Conservation (phyloP, 2,329 filamentous ascomycete species). For the Colletotrichum tanaceti region DNA sequence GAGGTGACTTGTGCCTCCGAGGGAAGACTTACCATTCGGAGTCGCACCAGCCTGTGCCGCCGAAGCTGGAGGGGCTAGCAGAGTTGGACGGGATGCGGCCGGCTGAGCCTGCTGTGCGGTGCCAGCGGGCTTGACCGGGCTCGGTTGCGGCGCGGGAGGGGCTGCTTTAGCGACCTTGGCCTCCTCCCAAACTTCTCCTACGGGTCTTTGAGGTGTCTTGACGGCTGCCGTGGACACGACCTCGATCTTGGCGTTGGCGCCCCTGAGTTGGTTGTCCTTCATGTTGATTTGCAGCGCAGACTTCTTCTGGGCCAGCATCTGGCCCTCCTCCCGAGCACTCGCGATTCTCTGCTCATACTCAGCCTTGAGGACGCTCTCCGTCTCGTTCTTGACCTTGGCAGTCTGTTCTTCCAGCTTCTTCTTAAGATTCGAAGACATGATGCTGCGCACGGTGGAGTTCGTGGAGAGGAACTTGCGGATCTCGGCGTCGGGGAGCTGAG, state of each 20-base stretch:
- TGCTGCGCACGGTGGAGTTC: slow-evolving; percentile 68
- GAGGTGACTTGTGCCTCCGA: slow-evolving; percentile 25
- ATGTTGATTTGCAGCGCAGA: slow-evolving; percentile 81
- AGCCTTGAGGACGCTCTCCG: slow-evolving; percentile 58
- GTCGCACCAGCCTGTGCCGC: slow-evolving; percentile 39
- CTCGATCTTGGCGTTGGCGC: slow-evolving; percentile 76
- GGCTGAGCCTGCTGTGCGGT: slow-evolving; percentile 31
- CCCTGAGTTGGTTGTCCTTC: slow-evolving; percentile 75
- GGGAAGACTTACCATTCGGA: slow-evolving; percentile 34
- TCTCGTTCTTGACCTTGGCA: slow-evolving; percentile 68
- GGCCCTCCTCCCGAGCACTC: slow-evolving; percentile 70
- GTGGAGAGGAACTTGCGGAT: slow-evolving; percentile 67
- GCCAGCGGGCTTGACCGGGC: slow-evolving; percentile 36
- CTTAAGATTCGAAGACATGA: slow-evolving; percentile 72
- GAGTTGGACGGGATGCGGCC: slow-evolving; percentile 27
- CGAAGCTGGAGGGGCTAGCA: slow-evolving; percentile 32
- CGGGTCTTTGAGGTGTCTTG: slow-evolving; percentile 86
- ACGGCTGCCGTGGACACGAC: slow-evolving; percentile 83
- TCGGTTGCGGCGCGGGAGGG: slow-evolving; percentile 39
- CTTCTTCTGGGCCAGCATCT: slow-evolving; percentile 80
- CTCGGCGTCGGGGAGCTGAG: slow-evolving; percentile 64
- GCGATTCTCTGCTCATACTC: slow-evolving; percentile 66
- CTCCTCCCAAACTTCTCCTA: slow-evolving; percentile 87
- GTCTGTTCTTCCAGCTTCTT: slow-evolving; percentile 76
- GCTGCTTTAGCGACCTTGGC: slow-evolving; percentile 66